Percentiles rank a stretch among this genome's conserved stretches.
Evolutionary conservation across 2,329 filamentous ascomycete genomes (phyloP).

Genomic region (Ilyonectria destructans): DNA sequence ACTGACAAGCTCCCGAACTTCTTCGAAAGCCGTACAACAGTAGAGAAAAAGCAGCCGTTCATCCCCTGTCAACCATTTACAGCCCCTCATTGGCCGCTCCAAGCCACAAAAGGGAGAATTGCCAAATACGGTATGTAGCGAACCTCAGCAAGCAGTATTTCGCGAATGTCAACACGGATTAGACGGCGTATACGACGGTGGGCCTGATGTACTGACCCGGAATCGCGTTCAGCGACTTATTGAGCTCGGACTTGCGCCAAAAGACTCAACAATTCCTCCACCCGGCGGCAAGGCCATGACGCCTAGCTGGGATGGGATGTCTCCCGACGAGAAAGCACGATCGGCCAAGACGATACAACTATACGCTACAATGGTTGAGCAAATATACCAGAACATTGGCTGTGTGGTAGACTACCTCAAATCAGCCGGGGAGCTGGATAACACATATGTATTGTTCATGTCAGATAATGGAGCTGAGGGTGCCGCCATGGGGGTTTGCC

Average conservation of each 20-base stretch:
- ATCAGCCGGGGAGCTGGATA: slow-evolving; percentile 65
- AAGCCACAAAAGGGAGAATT: slow-evolving; percentile 12
- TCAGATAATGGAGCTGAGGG: slow-evolving; percentile 71
- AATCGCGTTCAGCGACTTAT: slow-evolving; percentile 62
- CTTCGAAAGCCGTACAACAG: background rate
- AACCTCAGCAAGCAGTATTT: background rate
- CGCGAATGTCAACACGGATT: slow-evolving; percentile 57
- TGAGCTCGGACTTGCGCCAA: slow-evolving; percentile 57
- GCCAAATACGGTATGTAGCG: slow-evolving; percentile 52
- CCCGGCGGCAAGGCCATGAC: slow-evolving; percentile 8
- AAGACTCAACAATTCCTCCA: slow-evolving; percentile 34
- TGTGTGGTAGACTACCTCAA: slow-evolving; percentile 65
- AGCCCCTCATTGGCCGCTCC: slow-evolving; percentile 24
- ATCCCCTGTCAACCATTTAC: slow-evolving; percentile 19
- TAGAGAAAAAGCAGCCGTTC: slow-evolving; percentile 8
- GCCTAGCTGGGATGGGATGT: slow-evolving; percentile 30
- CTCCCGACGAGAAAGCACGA: background rate
- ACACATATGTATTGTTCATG: slow-evolving; percentile 70
- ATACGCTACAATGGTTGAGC: slow-evolving; percentile 70
- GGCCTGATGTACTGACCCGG: slow-evolving; percentile 62
- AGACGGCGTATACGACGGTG: slow-evolving; percentile 64
- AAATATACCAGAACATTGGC: slow-evolving; percentile 66
- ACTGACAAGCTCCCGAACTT: background rate
- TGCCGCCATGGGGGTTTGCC: slow-evolving; percentile 71
- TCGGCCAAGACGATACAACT: slow-evolving; percentile 51